Base-by-base conservation (phyloP, 441 rosid genomes). In the Codiaeum variegatum region DNA sequence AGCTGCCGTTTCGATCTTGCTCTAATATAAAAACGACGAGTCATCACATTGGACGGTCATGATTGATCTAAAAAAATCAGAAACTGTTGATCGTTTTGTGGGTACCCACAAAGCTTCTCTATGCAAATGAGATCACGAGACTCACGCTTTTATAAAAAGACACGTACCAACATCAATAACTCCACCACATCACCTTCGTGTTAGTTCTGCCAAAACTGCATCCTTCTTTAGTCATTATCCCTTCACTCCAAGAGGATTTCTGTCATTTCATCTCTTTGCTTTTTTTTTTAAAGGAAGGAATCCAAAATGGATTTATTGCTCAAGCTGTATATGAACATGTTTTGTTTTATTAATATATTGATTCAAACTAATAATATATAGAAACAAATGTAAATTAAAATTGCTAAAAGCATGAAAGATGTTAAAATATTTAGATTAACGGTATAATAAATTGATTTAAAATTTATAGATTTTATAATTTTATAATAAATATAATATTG, bases 41-140 rank as follows among this genome's bases (percentile, higher is more conserved):
- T 54, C 63, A 24, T 55, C 24, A 5, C 2, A 73, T 6, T 7
- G 23, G 15, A 73, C 67, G 76, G 76, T 28, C 3, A 1, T 1
- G 66, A 73, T 73, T 58, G 24, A 5, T 34, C 2, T 23, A 16
- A 42, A 40, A 32, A 64, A 24, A 5, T 21, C 8, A 24, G 36
- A 0, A 59, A 29, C 24, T 44, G 42, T 55, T 26, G 58, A 60
- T 46, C 10, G 23, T 34, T 44, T 24, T 34, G 21, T 46, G 71
- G 34, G 71, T 32, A 55, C 76, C 63, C 70, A 28, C 59, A 6
- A 40, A 3, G 44, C 44, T 13, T 8, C 42, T 10, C 0, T 3
- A 18, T 1, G 5, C 46, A 44, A 61, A 58, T 73, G 71, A 46
- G 67, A 67, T 79, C 85, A 81, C 87, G 82, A 77, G 81, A 71